Evolutionary conservation across 129 eudicot genomes (phyloP).

Genomic region (Calendula officinalis): DNA sequence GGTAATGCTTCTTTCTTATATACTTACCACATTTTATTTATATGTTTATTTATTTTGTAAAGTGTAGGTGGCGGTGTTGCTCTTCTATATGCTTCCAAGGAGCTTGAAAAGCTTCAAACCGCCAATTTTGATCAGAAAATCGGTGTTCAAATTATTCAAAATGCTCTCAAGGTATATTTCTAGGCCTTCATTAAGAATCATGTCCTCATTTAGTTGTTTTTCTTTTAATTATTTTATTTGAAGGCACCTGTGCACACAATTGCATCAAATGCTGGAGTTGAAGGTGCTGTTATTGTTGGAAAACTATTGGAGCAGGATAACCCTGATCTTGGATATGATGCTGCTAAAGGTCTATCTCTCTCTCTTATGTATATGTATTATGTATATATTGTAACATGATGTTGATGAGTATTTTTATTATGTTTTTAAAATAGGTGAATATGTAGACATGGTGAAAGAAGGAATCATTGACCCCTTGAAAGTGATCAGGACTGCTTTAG

Average conservation of each 20-base stretch:
- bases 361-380: not conserved
- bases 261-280: constrained; percentile 77
- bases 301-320: constrained; percentile 69
- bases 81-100: constrained; percentile 70
- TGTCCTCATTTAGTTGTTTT: not conserved
- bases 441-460: constrained; percentile 65
- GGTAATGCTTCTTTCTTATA: constrained; percentile 30
- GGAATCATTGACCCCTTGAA: constrained; percentile 74
- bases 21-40: not conserved
- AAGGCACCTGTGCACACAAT: constrained; percentile 73
- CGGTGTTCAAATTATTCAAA: constrained; percentile 72
- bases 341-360: constrained; percentile 57
- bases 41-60: not conserved
- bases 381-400: no score
- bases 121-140: constrained; percentile 74
- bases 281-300: constrained; percentile 76
- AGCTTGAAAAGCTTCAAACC: constrained; percentile 53
- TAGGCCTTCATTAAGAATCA: not conserved
- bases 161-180: constrained; percentile 53
- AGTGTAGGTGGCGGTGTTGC: constrained; percentile 80
- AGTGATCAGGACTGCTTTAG: constrained; percentile 69
- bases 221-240: not conserved
- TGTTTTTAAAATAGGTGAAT: constrained; percentile 42
- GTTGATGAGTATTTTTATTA: constrained; percentile 14
- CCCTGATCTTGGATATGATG: constrained; percentile 76